These are phyloP conservation scores for Senna siamea DNA, from an alignment of 306 rosid species.

Conservation along the genomic window DNA sequence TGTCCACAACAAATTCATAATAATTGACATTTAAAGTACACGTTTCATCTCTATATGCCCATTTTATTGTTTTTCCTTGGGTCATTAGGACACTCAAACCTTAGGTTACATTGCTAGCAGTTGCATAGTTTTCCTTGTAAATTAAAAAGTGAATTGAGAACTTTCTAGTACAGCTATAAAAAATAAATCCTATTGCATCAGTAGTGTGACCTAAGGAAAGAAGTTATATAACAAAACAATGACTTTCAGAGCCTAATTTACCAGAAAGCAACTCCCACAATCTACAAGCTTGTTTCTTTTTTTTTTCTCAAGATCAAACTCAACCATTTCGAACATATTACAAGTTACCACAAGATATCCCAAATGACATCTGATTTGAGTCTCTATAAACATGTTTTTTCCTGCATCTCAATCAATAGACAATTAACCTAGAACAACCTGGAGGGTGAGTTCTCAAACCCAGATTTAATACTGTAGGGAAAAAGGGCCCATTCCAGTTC, in stretches of 20 bases:
- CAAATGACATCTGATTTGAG: neutral
- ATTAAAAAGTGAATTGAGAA: too few species aligned
- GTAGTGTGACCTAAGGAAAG: too few species aligned
- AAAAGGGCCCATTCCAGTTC: slow-evolving; percentile 24
- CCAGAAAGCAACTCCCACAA: neutral
- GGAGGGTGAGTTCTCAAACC: slow-evolving; percentile 20
- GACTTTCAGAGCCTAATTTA: neutral
- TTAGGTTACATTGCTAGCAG: too few species aligned
- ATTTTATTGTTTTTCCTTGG: too few species aligned
- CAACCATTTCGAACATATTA: neutral
- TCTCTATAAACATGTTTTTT: neutral
- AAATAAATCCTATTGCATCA: too few species aligned
- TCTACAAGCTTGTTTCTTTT: neutral
- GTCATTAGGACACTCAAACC: too few species aligned
- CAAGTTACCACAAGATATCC: slow-evolving; percentile 1
- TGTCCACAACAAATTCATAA: too few species aligned
- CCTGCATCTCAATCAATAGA: slow-evolving; percentile 1
- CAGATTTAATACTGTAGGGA: slow-evolving; percentile 9
- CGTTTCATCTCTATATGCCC: too few species aligned
- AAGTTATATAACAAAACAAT: too few species aligned
- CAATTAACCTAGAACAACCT: neutral
- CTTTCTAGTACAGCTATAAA: too few species aligned
- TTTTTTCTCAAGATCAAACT: neutral
- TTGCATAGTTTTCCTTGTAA: too few species aligned
- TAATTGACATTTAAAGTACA: too few species aligned